phyloP scores from a whole-genome alignment of 2,329 filamentous ascomycete species.

The Paracamarosporium sp. region DNA sequence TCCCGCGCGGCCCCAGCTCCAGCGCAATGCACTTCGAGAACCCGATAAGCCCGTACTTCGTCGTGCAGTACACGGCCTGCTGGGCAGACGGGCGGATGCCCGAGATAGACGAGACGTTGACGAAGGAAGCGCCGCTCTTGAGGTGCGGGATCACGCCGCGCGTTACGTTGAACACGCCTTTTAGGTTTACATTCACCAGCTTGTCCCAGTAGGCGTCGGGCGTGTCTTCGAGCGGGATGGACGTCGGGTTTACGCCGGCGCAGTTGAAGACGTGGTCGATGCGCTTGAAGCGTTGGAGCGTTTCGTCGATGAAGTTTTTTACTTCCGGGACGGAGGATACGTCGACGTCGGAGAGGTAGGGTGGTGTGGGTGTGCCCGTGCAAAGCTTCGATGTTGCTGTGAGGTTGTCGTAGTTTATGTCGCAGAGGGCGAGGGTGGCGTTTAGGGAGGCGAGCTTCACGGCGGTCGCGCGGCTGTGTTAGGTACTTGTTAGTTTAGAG shows the following conservation, averaged over 20 bases:
- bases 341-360: slow-evolving; percentile 49
- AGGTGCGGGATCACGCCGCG: slow-evolving; percentile 50
- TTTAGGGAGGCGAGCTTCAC: slow-evolving; percentile 56
- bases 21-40: slow-evolving; percentile 41
- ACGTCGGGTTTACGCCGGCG: slow-evolving; percentile 58
- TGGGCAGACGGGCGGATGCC: slow-evolving; percentile 32
- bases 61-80: slow-evolving; percentile 43
- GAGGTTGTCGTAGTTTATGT: slow-evolving; percentile 50
- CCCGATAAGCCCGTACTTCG: slow-evolving; percentile 44
- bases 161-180: slow-evolving; percentile 54
- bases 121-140: slow-evolving; percentile 24
- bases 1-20: slow-evolving; percentile 39
- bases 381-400: slow-evolving; percentile 49
- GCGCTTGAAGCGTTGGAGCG: slow-evolving; percentile 41
- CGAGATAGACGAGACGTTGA: slow-evolving; percentile 37
- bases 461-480: slow-evolving; percentile 53
- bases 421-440: slow-evolving; percentile 42
- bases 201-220: slow-evolving; percentile 57
- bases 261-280: slow-evolving; percentile 55
- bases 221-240: slow-evolving; percentile 47
- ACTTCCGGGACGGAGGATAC: slow-evolving; percentile 55
- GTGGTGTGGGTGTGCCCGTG: slow-evolving; percentile 45
- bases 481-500: background rate
- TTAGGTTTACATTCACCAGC: slow-evolving; percentile 55
- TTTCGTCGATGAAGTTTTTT: slow-evolving; percentile 47